These are phyloP conservation scores for Sporothrix mexicana DNA, from an alignment of 2,329 filamentous ascomycete species.

Conservation along the genomic window DNA sequence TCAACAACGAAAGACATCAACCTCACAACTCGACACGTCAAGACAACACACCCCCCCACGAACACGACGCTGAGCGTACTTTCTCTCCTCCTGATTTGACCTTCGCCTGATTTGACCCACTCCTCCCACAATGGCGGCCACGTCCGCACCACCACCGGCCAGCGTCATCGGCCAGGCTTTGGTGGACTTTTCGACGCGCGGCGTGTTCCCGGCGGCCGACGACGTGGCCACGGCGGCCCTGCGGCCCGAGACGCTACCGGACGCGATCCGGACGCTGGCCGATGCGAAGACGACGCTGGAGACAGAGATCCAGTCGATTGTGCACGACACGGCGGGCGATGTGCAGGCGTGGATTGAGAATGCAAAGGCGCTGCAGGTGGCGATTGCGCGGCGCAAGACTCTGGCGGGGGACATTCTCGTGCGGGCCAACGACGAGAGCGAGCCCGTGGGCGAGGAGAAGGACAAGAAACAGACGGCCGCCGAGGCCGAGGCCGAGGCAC, in stretches of 20 bases:
- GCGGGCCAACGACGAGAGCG: slow-evolving; percentile 66
- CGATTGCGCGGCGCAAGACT: slow-evolving; percentile 79
- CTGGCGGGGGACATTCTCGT: slow-evolving; percentile 82
- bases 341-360: slow-evolving; percentile 86
- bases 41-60: background rate
- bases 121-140: slow-evolving; percentile 28
- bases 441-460: slow-evolving; percentile 55
- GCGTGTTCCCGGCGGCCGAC: slow-evolving; percentile 54
- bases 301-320: slow-evolving; percentile 75
- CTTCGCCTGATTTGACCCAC: no score
- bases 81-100: no score
- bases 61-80: background rate
- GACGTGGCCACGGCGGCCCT: slow-evolving; percentile 49
- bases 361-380: slow-evolving; percentile 81
- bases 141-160: slow-evolving; percentile 11
- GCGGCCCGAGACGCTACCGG: slow-evolving; percentile 46
- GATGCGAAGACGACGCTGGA: slow-evolving; percentile 53
- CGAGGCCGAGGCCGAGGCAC: slow-evolving; percentile 60
- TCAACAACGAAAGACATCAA: background rate
- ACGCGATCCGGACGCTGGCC: slow-evolving; percentile 51
- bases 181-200: slow-evolving; percentile 64
- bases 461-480: slow-evolving; percentile 49
- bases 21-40: background rate
- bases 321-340: slow-evolving; percentile 76
- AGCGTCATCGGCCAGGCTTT: slow-evolving; percentile 59